phyloP scores from a whole-genome alignment of 352 stramenopile genomes.

The Phytophthora ohioensis region DNA sequence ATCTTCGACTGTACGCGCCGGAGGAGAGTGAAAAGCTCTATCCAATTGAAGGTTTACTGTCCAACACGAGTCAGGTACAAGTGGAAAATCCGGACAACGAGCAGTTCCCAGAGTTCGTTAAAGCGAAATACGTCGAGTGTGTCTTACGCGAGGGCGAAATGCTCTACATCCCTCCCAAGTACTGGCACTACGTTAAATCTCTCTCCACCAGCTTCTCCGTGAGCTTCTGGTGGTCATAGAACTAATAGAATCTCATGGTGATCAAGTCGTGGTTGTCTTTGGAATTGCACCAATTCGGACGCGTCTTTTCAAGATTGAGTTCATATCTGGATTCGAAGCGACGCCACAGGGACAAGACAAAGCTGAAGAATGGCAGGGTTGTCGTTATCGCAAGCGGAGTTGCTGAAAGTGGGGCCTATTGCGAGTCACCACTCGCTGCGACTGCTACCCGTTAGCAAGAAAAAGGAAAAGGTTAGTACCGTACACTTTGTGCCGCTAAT shows the following conservation, averaged over 20 bases:
- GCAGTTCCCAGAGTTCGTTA: conserved; percentile 61
- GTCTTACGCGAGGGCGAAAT: conserved; percentile 77
- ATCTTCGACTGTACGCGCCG: conserved; percentile 83
- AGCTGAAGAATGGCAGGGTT: conserved; percentile 51
- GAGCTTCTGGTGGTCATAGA: conserved; percentile 81
- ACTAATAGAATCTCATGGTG: neutral
- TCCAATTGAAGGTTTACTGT: conserved; percentile 82
- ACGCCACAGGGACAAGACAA: neutral
- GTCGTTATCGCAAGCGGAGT: conserved; percentile 71
- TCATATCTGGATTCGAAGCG: conserved; percentile 24
- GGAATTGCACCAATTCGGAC: neutral
- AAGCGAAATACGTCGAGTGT: conserved; percentile 74
- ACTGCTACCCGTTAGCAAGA: conserved; percentile 84
- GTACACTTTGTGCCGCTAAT: too few relatives aligned
- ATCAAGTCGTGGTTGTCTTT: neutral
- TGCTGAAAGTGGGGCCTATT: conserved; percentile 85
- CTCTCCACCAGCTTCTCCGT: conserved; percentile 84
- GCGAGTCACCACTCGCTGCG: conserved; percentile 79
- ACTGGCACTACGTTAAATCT: conserved; percentile 91
- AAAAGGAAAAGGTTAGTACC: conserved; percentile 80
- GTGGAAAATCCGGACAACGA: conserved; percentile 61
- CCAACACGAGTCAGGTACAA: conserved; percentile 86
- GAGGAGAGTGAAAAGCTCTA: conserved; percentile 80
- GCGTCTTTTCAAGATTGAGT: conserved; percentile 27
- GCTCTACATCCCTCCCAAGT: conserved; percentile 90